phyloP scores from a whole-genome alignment of 1,284 basidiomycete species.

The Termitomyces sp. region DNA sequence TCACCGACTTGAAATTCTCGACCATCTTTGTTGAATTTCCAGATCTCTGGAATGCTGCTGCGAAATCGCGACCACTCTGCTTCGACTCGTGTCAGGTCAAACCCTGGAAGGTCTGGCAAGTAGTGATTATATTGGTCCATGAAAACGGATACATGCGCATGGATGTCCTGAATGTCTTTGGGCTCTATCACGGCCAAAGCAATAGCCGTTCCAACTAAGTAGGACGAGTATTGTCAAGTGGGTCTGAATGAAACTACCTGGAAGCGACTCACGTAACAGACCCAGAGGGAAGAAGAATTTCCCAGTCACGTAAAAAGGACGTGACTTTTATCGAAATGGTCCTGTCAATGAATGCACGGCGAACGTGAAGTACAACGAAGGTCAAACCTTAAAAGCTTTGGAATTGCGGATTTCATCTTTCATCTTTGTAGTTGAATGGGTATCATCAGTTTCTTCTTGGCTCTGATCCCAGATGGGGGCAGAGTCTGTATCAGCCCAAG shows the following conservation, averaged over 20 bases:
- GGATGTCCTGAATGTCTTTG: constrained; percentile 53
- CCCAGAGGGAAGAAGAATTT: constrained; percentile 36
- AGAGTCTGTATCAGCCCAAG: constrained; percentile 21
- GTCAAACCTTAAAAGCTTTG: constrained; percentile 10
- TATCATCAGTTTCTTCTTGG: neutral
- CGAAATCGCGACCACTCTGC: constrained; percentile 63
- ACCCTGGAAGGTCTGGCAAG: constrained; percentile 50
- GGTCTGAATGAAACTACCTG: constrained; percentile 2
- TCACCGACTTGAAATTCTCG: constrained; percentile 85
- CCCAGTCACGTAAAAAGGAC: constrained; percentile 21
- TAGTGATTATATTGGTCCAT: constrained; percentile 55
- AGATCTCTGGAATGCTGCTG: constrained; percentile 64
- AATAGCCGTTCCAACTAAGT: constrained; percentile 57
- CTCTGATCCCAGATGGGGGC: constrained; percentile 3
- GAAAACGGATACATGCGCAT: constrained; percentile 45
- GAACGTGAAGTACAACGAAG: neutral
- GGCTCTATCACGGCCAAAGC: constrained; percentile 60
- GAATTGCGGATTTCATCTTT: constrained; percentile 8
- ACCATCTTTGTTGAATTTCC: constrained; percentile 79
- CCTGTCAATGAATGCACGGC: neutral
- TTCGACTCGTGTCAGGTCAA: constrained; percentile 63
- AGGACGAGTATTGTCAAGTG: neutral
- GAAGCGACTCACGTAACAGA: constrained; percentile 26
- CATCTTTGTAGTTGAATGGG: neutral
- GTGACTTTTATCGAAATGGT: constrained; percentile 1